Evolutionary conservation across 2,329 filamentous ascomycete species (phyloP).

Genomic region (Trichophaea hybrida): DNA sequence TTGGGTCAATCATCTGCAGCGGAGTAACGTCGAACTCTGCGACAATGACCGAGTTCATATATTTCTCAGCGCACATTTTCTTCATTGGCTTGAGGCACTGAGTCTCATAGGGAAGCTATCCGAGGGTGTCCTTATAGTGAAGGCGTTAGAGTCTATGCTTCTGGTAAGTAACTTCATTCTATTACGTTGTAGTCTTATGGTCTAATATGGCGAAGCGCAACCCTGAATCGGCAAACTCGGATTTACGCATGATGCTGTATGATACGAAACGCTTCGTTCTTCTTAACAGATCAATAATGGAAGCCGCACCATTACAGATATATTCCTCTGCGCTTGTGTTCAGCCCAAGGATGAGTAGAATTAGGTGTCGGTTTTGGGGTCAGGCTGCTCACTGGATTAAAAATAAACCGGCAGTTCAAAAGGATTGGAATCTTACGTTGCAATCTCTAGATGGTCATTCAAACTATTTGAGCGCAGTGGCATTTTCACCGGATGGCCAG

Average conservation of each 20-base stretch:
- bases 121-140: neutral
- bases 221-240: neutral
- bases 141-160: neutral
- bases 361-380: neutral
- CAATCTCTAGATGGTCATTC: constrained; percentile 84
- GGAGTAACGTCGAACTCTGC: neutral
- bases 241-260: neutral
- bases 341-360: neutral
- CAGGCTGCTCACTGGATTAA: neutral
- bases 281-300: neutral
- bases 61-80: constrained; percentile 16
- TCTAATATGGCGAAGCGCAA: neutral
- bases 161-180: neutral
- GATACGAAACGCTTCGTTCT: neutral
- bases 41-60: constrained; percentile 5
- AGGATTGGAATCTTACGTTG: constrained; percentile 44
- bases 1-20: constrained; percentile 22
- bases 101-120: constrained; percentile 13
- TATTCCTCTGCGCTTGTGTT: neutral
- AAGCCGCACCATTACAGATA: neutral
- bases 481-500: neutral
- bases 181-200: neutral
- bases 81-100: constrained; percentile 22
- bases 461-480: constrained; percentile 36
- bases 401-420: neutral